Conservation (phyloP, 2,329 filamentous ascomycete species). For the Myrmaecium sp. region DNA sequence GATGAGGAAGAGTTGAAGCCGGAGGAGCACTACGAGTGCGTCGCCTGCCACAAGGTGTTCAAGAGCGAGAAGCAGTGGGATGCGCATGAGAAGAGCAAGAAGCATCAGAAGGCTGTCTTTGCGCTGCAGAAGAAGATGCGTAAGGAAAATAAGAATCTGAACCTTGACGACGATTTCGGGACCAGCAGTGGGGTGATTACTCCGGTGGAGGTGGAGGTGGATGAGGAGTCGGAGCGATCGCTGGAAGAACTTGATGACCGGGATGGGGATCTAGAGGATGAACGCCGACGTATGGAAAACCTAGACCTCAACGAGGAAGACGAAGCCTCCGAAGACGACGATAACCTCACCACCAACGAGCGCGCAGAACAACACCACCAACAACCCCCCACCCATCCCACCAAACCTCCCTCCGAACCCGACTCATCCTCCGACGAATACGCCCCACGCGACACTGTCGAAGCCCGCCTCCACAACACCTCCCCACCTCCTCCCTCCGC, state of each 20-base stretch:
- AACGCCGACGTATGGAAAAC: constrained; percentile 5
- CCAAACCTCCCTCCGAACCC: constrained; percentile 3
- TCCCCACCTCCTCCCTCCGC: constrained; percentile 2
- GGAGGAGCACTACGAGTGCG: constrained; percentile 41
- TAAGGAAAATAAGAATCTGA: constrained; percentile 52
- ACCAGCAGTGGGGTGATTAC: constrained; percentile 16
- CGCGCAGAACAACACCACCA: constrained; percentile 5
- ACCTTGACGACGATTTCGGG: constrained; percentile 21
- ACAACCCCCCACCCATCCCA: constrained; percentile 3
- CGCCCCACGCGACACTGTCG: constrained; percentile 18
- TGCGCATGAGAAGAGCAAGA: constrained; percentile 90
- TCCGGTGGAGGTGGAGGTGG: constrained; percentile 15
- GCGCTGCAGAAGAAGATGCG: constrained; percentile 69
- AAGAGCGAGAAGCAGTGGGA: constrained; percentile 87
- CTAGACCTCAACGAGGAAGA: constrained; percentile 17
- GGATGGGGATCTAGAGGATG: constrained; percentile 7
- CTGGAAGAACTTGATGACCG: constrained; percentile 5
- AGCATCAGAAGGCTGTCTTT: constrained; percentile 75
- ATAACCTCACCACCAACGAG: constrained; percentile 1
- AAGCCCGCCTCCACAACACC: constrained; percentile 14
- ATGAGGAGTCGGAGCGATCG: constrained; percentile 9
- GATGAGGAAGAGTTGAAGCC: constrained; percentile 33
- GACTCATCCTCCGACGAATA: constrained; percentile 16
- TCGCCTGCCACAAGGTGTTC: constrained; percentile 49
- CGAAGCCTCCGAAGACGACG: constrained; percentile 16